These are phyloP conservation scores for Vigna trinervia DNA, from an alignment of 306 rosid genomes.

Conservation along the genomic window DNA sequence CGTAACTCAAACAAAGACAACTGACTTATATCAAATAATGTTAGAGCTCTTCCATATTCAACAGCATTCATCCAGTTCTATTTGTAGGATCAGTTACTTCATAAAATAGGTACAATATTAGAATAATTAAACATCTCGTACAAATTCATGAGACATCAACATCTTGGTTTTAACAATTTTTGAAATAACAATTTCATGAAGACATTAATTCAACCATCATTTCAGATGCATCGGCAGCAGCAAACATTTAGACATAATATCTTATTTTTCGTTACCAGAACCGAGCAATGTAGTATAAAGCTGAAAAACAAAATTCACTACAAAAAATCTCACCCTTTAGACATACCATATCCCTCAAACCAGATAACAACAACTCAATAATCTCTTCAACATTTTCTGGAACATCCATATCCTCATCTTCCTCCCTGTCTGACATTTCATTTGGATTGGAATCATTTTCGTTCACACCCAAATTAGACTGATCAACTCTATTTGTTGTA, in stretches of 20 bases:
- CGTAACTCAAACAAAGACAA: constrained; percentile 9
- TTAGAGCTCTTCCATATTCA: constrained; percentile 5
- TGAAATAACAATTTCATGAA: constrained; percentile 29
- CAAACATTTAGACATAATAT: constrained; percentile 22
- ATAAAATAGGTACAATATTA: background rate
- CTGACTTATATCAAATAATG: constrained; percentile 23
- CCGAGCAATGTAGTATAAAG: constrained; percentile 29
- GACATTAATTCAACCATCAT: constrained; percentile 30
- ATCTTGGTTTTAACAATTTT: background rate
- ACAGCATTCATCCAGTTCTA: constrained; percentile 14
- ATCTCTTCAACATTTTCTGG: constrained; percentile 96
- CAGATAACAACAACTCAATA: constrained; percentile 87
- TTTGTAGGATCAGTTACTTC: constrained; percentile 25
- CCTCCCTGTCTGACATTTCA: constrained; percentile 48
- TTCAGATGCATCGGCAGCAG: constrained; percentile 35
- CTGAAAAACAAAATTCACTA: constrained; percentile 45
- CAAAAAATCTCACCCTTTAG: constrained; percentile 52
- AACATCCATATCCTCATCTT: constrained; percentile 90
- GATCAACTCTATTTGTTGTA: constrained; percentile 51
- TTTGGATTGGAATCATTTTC: constrained; percentile 45
- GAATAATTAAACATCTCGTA: constrained; percentile 10
- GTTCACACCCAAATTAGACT: constrained; percentile 48
- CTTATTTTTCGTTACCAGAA: constrained; percentile 29
- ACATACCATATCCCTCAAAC: constrained; percentile 95
- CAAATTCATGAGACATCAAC: constrained; percentile 20